These are phyloP conservation scores for Clavulina sp. DNA, from an alignment of 768 basidiomycete species.

Conservation along the genomic window DNA sequence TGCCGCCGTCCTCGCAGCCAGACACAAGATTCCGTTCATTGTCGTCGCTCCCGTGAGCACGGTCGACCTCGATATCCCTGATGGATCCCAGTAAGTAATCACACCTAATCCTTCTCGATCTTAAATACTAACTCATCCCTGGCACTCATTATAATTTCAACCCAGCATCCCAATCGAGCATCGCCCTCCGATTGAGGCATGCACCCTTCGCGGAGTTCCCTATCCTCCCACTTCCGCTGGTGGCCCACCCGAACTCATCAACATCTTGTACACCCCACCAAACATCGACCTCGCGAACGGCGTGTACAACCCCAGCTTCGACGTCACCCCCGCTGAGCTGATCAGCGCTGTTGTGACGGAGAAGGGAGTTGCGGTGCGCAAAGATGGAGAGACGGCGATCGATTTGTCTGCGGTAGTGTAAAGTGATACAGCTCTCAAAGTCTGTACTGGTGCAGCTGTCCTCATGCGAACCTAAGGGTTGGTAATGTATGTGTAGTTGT, in stretches of 20 bases:
- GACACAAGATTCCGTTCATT: constrained; percentile 79
- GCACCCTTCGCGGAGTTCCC: constrained; percentile 66
- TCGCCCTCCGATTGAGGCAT: constrained; percentile 72
- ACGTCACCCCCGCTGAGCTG: constrained; percentile 85
- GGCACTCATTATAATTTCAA: constrained; percentile 3
- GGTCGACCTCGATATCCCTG: constrained; percentile 61
- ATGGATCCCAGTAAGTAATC: constrained; percentile 39
- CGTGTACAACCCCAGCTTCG: constrained; percentile 89
- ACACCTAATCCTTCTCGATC: not conserved
- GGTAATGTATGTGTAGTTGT: no score
- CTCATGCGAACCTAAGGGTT: no score
- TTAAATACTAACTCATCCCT: not conserved
- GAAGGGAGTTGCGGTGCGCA: constrained; percentile 72
- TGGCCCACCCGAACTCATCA: constrained; percentile 39
- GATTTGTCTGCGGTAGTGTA: constrained; percentile 45
- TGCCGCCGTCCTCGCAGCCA: constrained; percentile 76
- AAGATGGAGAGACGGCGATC: constrained; percentile 36
- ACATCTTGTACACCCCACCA: constrained; percentile 69
- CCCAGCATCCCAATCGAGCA: constrained; percentile 82
- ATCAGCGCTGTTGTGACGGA: constrained; percentile 95
- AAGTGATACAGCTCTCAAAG: no score
- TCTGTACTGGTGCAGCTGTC: no score
- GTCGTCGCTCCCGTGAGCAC: constrained; percentile 89
- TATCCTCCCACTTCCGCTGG: constrained; percentile 30
- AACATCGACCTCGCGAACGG: constrained; percentile 29